Evolutionary conservation across 768 basidiomycete genomes (phyloP).

Genomic region (Glaciozyma antarctica): DNA sequence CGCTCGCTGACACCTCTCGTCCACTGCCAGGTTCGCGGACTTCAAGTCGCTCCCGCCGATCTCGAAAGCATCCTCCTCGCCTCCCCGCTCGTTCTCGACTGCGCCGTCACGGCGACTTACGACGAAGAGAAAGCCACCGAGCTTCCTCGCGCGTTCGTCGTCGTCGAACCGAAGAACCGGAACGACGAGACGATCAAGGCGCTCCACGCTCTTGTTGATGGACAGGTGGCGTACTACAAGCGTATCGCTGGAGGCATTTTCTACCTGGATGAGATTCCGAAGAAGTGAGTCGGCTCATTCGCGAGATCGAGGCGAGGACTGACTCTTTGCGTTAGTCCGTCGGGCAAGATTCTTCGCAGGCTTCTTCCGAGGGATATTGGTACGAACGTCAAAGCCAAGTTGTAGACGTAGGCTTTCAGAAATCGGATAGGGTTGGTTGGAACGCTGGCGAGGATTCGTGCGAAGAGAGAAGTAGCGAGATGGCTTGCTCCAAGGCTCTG

Average conservation of each 20-base stretch:
- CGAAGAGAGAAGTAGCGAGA: too few relatives aligned
- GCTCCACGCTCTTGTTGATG: not conserved
- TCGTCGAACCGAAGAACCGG: not conserved
- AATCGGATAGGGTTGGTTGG: too few relatives aligned
- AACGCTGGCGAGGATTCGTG: too few relatives aligned
- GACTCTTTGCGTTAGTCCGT: too few relatives aligned
- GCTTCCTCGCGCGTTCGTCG: constrained; percentile 5
- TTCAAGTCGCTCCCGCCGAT: not conserved
- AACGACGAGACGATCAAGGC: not conserved
- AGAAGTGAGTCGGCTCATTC: not conserved
- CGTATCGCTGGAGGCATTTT: not conserved
- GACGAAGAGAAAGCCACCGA: constrained; percentile 1
- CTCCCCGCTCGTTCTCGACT: not conserved
- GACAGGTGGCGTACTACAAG: not conserved
- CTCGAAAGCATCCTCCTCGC: not conserved
- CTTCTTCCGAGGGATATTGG: too few relatives aligned
- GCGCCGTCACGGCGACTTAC: not conserved
- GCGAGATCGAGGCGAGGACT: too few relatives aligned
- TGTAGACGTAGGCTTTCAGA: too few relatives aligned
- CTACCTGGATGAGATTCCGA: constrained; percentile 7
- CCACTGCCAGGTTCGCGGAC: not conserved
- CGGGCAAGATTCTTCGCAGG: too few relatives aligned
- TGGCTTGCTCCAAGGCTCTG: too few relatives aligned
- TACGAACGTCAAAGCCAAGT: too few relatives aligned
- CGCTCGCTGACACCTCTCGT: not conserved